Percentiles rank a stretch among this genome's conserved stretches.
These are phyloP conservation scores for Candida boleticola DNA, from an alignment of 805 yeast genomes.

Conservation along the genomic window DNA sequence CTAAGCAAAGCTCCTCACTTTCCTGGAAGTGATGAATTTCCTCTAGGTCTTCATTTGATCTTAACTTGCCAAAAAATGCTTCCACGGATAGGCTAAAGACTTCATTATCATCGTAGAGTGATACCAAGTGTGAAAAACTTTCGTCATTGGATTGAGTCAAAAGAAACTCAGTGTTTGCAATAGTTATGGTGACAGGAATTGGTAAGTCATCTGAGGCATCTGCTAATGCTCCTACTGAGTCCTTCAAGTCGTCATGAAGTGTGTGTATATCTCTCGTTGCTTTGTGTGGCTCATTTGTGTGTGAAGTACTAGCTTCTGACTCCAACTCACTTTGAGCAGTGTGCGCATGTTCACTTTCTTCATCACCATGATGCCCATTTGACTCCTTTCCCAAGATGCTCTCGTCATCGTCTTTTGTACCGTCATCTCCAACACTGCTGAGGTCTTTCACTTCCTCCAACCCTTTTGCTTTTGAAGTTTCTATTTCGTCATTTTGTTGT, in stretches of 20 bases:
- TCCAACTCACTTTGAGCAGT: no score
- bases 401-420: not conserved
- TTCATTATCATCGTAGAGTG: constrained; percentile 23
- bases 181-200: constrained; percentile 21
- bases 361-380: no score
- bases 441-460: not conserved
- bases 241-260: not conserved
- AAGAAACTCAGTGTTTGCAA: constrained; percentile 25
- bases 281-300: not conserved
- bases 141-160: constrained; percentile 19
- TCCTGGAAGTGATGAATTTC: constrained; percentile 22
- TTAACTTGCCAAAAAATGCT: constrained; percentile 23
- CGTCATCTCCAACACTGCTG: no score
- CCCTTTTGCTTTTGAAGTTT: not conserved
- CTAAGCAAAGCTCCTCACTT: constrained; percentile 26
- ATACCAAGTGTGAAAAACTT: constrained; percentile 20
- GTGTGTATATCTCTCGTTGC: not conserved
- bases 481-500: not conserved
- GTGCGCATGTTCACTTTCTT: not conserved
- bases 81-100: constrained; percentile 18
- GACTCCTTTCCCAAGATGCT: not conserved
- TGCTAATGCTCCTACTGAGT: not conserved
- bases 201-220: not conserved
- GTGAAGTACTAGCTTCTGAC: no score
- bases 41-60: constrained; percentile 25